Evolutionary conservation across 1,139 yeast genomes (phyloP).

Genomic region (Barnettozyma hawaiiensis): DNA sequence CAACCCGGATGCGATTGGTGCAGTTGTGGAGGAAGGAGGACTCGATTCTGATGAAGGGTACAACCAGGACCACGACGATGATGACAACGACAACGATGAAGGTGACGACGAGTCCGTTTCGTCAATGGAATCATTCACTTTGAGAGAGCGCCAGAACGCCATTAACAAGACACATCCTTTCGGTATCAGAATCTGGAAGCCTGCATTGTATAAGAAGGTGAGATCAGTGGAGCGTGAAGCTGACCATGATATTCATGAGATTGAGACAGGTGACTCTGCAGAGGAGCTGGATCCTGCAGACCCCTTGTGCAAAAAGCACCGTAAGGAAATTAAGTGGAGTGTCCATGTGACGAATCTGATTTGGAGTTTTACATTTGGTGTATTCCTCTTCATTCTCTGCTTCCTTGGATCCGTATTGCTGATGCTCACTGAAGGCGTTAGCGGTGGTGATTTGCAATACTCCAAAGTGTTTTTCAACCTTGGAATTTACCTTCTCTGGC

Average conservation of each 20-base stretch:
- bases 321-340: slow-evolving; percentile 44
- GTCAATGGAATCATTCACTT: slow-evolving; percentile 77
- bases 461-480: slow-evolving; percentile 55
- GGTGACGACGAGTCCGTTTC: slow-evolving; percentile 38
- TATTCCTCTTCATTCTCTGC: slow-evolving; percentile 51
- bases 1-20: neutral
- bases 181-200: slow-evolving; percentile 98
- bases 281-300: neutral
- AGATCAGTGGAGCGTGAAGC: slow-evolving; percentile 92
- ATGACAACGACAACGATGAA: slow-evolving; percentile 29
- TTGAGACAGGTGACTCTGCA: slow-evolving; percentile 28
- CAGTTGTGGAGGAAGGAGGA: slow-evolving; percentile 15
- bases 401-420: slow-evolving; percentile 39
- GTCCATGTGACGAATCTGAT: slow-evolving; percentile 68
- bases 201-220: slow-evolving; percentile 87
- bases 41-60: slow-evolving; percentile 20
- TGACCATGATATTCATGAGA: slow-evolving; percentile 88
- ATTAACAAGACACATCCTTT: slow-evolving; percentile 96
- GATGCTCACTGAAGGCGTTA: slow-evolving; percentile 27
- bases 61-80: slow-evolving; percentile 11
- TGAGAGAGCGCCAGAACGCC: slow-evolving; percentile 91
- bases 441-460: slow-evolving; percentile 59
- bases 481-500: slow-evolving; percentile 69
- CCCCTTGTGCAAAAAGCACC: slow-evolving; percentile 1
- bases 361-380: slow-evolving; percentile 74